Percentiles rank a stretch among this genome's conserved stretches.
phyloP scores from a whole-genome alignment of 129 eudicot species.

The Chrysanthemum seticuspe region DNA sequence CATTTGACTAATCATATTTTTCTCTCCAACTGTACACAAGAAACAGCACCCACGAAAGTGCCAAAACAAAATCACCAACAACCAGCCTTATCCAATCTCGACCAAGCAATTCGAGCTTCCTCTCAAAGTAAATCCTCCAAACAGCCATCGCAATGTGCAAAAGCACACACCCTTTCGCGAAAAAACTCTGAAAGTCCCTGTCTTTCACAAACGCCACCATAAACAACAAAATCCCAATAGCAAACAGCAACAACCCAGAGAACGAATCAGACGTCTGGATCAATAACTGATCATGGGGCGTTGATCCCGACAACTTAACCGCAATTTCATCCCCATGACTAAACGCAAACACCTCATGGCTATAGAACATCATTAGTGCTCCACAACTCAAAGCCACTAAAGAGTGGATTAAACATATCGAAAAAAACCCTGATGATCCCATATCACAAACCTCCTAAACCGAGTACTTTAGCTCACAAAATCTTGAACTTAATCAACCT shows the following conservation, averaged over 20 bases:
- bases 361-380: conserved; percentile 78
- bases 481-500: neutral
- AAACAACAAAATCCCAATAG: conserved; percentile 76
- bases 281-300: conserved; percentile 80
- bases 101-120: conserved; percentile 63
- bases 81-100: conserved; percentile 69
- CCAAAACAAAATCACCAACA: conserved; percentile 65
- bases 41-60: conserved; percentile 77
- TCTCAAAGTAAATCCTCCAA: conserved; percentile 74
- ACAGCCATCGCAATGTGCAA: conserved; percentile 80
- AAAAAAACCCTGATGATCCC: conserved; percentile 76
- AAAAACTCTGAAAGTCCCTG: conserved; percentile 74
- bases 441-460: conserved; percentile 34
- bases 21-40: conserved; percentile 88
- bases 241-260: conserved; percentile 85
- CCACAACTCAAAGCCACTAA: conserved; percentile 73
- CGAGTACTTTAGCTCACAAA: conserved; percentile 16
- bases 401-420: conserved; percentile 74
- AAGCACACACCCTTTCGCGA: conserved; percentile 90
- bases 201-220: conserved; percentile 96
- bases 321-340: conserved; percentile 84
- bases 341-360: conserved; percentile 70
- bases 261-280: conserved; percentile 85
- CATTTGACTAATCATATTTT: conserved; percentile 64
- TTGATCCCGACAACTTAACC: conserved; percentile 73